phyloP scores from a whole-genome alignment of 148 eudicot species.

The Cornus controversa region DNA sequence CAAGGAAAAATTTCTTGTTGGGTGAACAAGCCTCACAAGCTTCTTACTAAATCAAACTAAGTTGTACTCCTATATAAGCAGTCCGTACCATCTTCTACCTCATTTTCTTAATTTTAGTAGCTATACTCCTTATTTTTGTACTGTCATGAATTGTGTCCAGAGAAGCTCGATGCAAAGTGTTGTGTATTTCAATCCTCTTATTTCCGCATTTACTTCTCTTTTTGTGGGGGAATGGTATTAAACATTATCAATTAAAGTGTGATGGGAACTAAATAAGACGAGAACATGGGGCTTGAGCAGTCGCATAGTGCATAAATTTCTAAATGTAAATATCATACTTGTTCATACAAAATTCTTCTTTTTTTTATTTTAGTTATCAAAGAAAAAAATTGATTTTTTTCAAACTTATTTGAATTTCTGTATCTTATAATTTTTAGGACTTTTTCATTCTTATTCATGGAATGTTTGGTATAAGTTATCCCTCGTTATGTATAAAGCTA shows the following conservation, averaged over 20 bases:
- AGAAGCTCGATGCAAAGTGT: neutral
- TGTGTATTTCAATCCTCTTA: neutral
- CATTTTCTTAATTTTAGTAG: neutral
- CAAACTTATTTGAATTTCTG: too few species aligned
- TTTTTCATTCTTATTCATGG: neutral
- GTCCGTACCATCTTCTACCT: neutral
- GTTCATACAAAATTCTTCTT: neutral
- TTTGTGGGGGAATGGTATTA: neutral
- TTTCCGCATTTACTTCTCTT: neutral
- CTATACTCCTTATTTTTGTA: neutral
- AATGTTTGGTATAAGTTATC: neutral
- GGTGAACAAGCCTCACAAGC: neutral
- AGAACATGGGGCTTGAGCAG: neutral
- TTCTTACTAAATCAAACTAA: neutral
- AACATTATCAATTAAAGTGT: neutral
- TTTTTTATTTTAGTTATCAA: too few species aligned
- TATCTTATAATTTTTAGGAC: neutral
- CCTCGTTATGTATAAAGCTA: neutral
- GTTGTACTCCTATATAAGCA: neutral
- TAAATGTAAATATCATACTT: too few species aligned
- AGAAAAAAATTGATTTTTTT: too few species aligned
- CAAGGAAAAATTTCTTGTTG: neutral
- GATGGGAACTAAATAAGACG: neutral
- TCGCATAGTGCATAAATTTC: neutral
- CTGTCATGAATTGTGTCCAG: neutral